phyloP scores from a whole-genome alignment of 805 yeast genomes.

The Cyberlindnera mississippiensis region DNA sequence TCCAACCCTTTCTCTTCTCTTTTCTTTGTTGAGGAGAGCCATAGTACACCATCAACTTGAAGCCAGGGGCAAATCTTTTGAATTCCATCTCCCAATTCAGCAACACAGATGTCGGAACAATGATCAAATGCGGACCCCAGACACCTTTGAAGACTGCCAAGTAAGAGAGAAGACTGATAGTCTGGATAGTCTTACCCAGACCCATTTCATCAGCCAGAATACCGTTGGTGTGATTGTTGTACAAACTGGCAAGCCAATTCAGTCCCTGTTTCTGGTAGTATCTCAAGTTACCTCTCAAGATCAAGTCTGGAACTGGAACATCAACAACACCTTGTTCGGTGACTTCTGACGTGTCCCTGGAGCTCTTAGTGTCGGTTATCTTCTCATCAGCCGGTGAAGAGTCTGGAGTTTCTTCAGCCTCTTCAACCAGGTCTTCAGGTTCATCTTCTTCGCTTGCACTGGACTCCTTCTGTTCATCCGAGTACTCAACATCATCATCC shows the following conservation, averaged over 20 bases:
- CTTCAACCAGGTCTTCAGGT: slow-evolving; percentile 15
- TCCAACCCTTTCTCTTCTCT: slow-evolving; percentile 96
- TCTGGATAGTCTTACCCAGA: slow-evolving; percentile 93
- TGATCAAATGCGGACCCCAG: slow-evolving; percentile 98
- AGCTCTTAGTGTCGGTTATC: slow-evolving; percentile 3
- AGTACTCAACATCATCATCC: slow-evolving; percentile 35
- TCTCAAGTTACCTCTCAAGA: slow-evolving; percentile 78
- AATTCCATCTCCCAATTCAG: slow-evolving; percentile 99
- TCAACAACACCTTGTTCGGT: slow-evolving; percentile 47
- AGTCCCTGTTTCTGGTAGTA: slow-evolving; percentile 94
- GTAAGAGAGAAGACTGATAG: slow-evolving; percentile 80
- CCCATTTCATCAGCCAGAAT: slow-evolving; percentile 99
- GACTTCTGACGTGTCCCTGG: slow-evolving; percentile 17
- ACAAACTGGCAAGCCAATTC: slow-evolving; percentile 94
- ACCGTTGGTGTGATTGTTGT: slow-evolving; percentile 91
- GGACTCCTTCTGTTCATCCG: slow-evolving; percentile 23
- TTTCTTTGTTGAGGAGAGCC: slow-evolving; percentile 97
- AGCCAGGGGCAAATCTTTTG: slow-evolving; percentile 96
- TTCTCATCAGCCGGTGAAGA: slow-evolving; percentile 33
- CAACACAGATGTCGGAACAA: slow-evolving; percentile 97
- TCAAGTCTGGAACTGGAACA: slow-evolving; percentile 68
- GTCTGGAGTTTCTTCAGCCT: slow-evolving; percentile 29
- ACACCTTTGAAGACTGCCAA: slow-evolving; percentile 89
- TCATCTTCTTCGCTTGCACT: slow-evolving; percentile 15
- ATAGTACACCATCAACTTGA: slow-evolving; percentile 90